A percentile compares a stretch with the other conserved stretches of the same genome.
Conservation (phyloP, 2,329 filamentous ascomycete genomes). For the Conoideocrella luteorostrata region DNA sequence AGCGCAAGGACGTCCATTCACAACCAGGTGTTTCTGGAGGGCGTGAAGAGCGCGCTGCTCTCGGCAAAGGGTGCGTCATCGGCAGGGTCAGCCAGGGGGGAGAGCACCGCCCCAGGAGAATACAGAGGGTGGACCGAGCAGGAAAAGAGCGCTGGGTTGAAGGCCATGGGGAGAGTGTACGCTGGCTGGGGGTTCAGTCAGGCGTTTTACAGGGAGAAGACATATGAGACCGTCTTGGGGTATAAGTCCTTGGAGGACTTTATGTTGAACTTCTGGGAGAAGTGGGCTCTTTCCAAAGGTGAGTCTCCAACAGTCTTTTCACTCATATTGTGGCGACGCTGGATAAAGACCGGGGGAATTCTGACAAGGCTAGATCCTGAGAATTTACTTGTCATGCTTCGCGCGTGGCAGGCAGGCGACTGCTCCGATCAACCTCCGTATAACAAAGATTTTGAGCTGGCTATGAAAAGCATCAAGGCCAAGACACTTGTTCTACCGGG, state of each 20-base stretch:
- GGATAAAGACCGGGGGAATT: too few relatives aligned
- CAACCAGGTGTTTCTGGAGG: conserved; percentile 50
- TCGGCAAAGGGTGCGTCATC: conserved; percentile 33
- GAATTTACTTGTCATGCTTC: conserved; percentile 67
- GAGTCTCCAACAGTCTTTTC: conserved; percentile 24
- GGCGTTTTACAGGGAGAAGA: conserved; percentile 65
- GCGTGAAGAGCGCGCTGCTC: conserved; percentile 41
- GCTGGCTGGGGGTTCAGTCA: conserved; percentile 79
- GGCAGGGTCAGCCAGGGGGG: conserved; percentile 40
- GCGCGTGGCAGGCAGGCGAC: conserved; percentile 73
- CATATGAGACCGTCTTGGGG: conserved; percentile 60
- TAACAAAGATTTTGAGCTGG: conserved; percentile 57
- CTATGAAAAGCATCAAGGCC: conserved; percentile 64
- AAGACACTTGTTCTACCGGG: conserved; percentile 64
- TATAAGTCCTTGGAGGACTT: conserved; percentile 68
- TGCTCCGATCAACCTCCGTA: conserved; percentile 63
- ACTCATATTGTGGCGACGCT: too few relatives aligned
- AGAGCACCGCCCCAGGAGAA: conserved; percentile 12
- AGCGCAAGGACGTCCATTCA: conserved; percentile 44
- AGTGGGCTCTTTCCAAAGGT: conserved; percentile 61
- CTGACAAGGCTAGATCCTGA: conserved; percentile 64
- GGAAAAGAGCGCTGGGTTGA: conserved; percentile 42
- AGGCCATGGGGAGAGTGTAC: conserved; percentile 68
- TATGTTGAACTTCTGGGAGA: conserved; percentile 69
- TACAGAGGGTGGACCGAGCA: conserved; percentile 32